Evolutionary conservation across 768 basidiomycete genomes (phyloP), one percentile per base, ranked within the genome.

Genomic region (Pleurotus sapidus): DNA sequence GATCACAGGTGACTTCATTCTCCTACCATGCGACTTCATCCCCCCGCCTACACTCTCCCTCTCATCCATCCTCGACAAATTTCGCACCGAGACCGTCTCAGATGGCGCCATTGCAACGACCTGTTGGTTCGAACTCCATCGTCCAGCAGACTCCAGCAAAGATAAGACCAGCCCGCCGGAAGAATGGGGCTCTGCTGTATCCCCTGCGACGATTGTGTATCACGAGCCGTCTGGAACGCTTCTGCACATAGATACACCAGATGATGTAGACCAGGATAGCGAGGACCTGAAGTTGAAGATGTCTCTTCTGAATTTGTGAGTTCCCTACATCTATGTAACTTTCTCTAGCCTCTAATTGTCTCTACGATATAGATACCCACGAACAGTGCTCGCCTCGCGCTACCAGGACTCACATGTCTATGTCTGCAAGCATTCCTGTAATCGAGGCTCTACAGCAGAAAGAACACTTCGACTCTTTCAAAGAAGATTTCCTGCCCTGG

Each of bases 401-500:
- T 77, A 88, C 34, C 84, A 86, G 61, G 95, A 97, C 65, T 91
- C 95, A 0, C 95, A 97, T 69, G 89, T 96, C 30, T 97, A 96
- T 64, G 85, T 96, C 34, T 94, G 93, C 74, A 82, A 84, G 61
- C 82, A 83, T 58, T 79, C 83, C 15, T n/a, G 77, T 96, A 6
- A 74, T 97, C 23, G 87, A 92, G 57, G 77, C 84, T 11, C 74
- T 95, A 24, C 79, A 83, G 9, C 80, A 84, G 59, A 91, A 91
- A 64, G 73, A 72, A 4, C 80, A 85, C 62, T 78, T 95, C 42
- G 87, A 92, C 50, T 96, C 94, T 14, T 78, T 98, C 51, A 81
- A 89, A 50, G 90, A 95, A 68, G 93, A 97, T 59, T 91, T 97
- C 64, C 68, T 98, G 9, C 95, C 95, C 0, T 97, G 94, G 92